Evolutionary conservation across 768 basidiomycete species (phyloP).

Genomic region (Cyathus striatus): DNA sequence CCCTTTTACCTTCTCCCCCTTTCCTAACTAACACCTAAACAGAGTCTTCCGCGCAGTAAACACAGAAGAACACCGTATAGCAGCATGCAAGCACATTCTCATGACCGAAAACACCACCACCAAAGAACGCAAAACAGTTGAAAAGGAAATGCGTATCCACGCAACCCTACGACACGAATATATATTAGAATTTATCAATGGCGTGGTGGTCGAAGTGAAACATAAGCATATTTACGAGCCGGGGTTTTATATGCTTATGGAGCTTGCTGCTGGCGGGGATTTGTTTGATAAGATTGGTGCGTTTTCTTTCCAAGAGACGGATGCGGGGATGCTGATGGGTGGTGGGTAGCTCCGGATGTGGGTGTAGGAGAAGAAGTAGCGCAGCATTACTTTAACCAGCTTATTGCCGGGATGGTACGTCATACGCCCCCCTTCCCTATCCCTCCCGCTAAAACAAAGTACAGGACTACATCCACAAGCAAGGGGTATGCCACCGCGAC

Average conservation of each 20-base stretch:
- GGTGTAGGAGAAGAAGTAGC: slow-evolving; percentile 85
- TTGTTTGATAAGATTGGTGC: slow-evolving; percentile 97
- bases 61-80: slow-evolving; percentile 56
- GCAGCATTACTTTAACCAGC: slow-evolving; percentile 85
- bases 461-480: slow-evolving; percentile 77
- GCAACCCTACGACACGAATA: slow-evolving; percentile 70
- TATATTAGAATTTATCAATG: slow-evolving; percentile 81
- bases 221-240: slow-evolving; percentile 57
- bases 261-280: slow-evolving; percentile 91
- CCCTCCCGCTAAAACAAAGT: not conserved
- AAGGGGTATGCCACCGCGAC: slow-evolving; percentile 95
- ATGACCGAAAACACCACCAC: slow-evolving; percentile 61
- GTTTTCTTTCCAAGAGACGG: slow-evolving; percentile 14
- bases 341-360: slow-evolving; percentile 89
- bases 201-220: slow-evolving; percentile 66
- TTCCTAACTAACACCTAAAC: no score
- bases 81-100: slow-evolving; percentile 82
- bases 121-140: slow-evolving; percentile 70
- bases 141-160: slow-evolving; percentile 93
- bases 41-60: slow-evolving; percentile 87
- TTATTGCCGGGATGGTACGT: slow-evolving; percentile 77
- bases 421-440: not conserved
- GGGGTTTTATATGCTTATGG: slow-evolving; percentile 89
- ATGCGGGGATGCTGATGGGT: no score
- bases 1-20: no score